Conservation (phyloP, 805 yeast species). For the Wickerhamomyces mucosus region DNA sequence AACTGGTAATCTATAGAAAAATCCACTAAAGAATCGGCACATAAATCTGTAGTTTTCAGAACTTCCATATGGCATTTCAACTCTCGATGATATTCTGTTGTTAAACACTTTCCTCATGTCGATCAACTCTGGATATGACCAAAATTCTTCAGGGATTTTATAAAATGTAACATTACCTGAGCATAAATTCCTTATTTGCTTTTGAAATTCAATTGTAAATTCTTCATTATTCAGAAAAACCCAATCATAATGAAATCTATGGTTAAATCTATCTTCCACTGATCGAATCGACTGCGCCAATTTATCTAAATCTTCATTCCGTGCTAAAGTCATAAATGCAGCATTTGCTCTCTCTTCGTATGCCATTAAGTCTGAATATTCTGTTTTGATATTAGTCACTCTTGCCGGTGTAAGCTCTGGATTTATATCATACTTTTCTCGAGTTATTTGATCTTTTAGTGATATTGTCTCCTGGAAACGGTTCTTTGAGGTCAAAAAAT, state of each 20-base stretch:
- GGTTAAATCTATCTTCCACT: conserved; percentile 74
- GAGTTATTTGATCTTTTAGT: conserved; percentile 10
- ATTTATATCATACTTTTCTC: conserved; percentile 11
- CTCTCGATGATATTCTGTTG: conserved; percentile 21
- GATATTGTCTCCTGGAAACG: conserved; percentile 12
- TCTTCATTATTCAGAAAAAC: conserved; percentile 47
- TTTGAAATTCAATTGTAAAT: conserved; percentile 31
- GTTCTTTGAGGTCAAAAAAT: conserved; percentile 11
- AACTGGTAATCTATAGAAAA: conserved; percentile 38
- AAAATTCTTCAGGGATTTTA: conserved; percentile 32
- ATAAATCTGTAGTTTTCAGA: conserved; percentile 45
- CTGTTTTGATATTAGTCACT: conserved; percentile 4
- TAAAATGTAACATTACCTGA: conserved; percentile 36
- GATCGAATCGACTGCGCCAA: conserved; percentile 55
- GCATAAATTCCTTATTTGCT: conserved; percentile 21
- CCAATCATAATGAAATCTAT: conserved; percentile 72
- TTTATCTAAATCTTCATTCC: conserved; percentile 5
- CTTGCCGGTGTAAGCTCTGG: conserved; percentile 6
- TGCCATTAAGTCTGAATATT: conserved; percentile 39
- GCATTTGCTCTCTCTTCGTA: conserved; percentile 40
- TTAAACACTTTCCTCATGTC: conserved; percentile 25
- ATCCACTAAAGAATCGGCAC: conserved; percentile 73
- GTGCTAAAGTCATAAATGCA: conserved; percentile 40
- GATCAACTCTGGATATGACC: conserved; percentile 38
- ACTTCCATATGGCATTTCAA: conserved; percentile 35